Percentiles rank a stretch among this genome's conserved stretches.
phyloP scores from a whole-genome alignment of 306 rosid species.

The Cucurbita moschata region DNA sequence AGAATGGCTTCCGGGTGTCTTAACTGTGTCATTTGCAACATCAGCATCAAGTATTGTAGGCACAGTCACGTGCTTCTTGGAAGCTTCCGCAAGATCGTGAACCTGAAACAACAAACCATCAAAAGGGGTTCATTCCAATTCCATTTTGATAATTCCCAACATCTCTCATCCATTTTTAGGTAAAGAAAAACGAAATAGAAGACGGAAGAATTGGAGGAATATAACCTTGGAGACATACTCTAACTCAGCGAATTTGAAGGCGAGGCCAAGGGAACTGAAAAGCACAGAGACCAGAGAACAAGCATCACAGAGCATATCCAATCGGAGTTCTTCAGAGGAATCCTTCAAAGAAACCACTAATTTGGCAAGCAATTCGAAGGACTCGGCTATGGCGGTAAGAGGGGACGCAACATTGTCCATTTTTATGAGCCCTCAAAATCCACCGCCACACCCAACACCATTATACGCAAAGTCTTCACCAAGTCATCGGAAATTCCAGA shows the following conservation, averaged over 20 bases:
- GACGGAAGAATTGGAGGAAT: background rate
- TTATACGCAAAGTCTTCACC: background rate
- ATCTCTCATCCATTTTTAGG: too few relatives aligned
- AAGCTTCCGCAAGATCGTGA: constrained; percentile 55
- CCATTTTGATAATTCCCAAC: background rate
- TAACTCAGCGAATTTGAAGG: constrained; percentile 89
- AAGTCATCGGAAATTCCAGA: background rate
- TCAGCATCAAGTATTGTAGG: constrained; percentile 40
- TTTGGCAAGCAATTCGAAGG: constrained; percentile 45
- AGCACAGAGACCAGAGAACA: constrained; percentile 58
- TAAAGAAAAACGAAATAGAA: background rate
- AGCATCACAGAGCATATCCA: constrained; percentile 47
- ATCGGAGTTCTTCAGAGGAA: constrained; percentile 14
- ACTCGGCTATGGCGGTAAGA: constrained; percentile 51
- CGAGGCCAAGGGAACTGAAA: constrained; percentile 68
- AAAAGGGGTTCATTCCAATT: background rate
- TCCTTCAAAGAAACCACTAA: constrained; percentile 1
- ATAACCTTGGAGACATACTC: constrained; percentile 80
- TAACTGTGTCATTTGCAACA: constrained; percentile 42
- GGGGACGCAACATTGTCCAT: constrained; percentile 22
- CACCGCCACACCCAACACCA: background rate
- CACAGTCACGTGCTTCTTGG: constrained; percentile 35
- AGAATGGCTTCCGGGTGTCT: constrained; percentile 58
- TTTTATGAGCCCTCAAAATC: background rate
- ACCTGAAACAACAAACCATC: constrained; percentile 23